A percentile compares a stretch with the other conserved stretches of the same genome.
phyloP scores from a whole-genome alignment of 2,329 filamentous ascomycete species.

The Daldinia sp. region DNA sequence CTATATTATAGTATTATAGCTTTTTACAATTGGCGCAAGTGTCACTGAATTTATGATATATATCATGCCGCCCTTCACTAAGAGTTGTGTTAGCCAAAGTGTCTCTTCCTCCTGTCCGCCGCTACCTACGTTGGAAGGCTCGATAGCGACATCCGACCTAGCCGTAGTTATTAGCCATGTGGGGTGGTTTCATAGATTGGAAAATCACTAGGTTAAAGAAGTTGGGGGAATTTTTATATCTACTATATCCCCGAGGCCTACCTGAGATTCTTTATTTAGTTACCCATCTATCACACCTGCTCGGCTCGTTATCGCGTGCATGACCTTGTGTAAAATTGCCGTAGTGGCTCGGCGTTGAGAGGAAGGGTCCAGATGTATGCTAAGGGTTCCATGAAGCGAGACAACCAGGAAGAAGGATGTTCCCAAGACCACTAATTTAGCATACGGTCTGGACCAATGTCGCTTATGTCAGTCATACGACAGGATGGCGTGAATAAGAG shows the following conservation, averaged over 20 bases:
- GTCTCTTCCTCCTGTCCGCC: not conserved
- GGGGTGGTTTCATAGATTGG: not conserved
- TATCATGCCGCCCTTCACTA: too few species aligned
- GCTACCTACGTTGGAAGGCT: not conserved
- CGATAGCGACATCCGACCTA: not conserved
- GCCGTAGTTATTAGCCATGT: not conserved
- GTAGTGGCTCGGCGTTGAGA: not conserved
- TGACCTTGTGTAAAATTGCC: not conserved
- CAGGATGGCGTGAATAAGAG: not conserved
- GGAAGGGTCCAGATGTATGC: not conserved
- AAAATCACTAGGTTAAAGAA: not conserved
- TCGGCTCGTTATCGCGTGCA: not conserved
- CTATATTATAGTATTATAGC: too few species aligned
- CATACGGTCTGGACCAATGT: not conserved
- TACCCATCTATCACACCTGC: not conserved
- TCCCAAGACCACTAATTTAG: constrained; percentile 4
- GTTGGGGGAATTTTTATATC: not conserved
- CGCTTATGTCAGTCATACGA: constrained; percentile 4
- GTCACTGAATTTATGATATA: too few species aligned
- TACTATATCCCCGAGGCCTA: not conserved
- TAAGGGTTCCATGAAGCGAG: not conserved
- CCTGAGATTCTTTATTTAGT: not conserved
- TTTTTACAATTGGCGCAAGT: too few species aligned
- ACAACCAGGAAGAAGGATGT: constrained; percentile 1
- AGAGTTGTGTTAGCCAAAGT: not conserved